Conservation (phyloP, 345 rosid genomes). For the Erodium maritimum region DNA sequence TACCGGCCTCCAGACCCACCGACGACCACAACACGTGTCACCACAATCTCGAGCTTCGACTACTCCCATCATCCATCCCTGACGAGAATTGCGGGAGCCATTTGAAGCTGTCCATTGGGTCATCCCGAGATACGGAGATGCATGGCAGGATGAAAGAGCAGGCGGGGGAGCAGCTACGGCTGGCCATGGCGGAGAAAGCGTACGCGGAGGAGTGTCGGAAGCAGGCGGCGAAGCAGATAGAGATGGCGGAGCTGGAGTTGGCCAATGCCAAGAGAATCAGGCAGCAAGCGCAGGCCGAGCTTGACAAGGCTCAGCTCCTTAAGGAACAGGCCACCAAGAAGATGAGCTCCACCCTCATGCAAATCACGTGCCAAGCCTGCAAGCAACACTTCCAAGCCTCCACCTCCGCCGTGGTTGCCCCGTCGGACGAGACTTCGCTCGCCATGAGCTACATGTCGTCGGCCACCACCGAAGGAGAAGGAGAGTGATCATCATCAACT, state of each 20-base stretch:
- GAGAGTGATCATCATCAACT: neutral
- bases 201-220: slow-evolving; percentile 55
- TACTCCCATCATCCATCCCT: slow-evolving; percentile 25
- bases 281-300: slow-evolving; percentile 68
- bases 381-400: slow-evolving; percentile 40
- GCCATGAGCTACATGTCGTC: slow-evolving; percentile 41
- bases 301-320: slow-evolving; percentile 49
- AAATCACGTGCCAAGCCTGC: slow-evolving; percentile 75
- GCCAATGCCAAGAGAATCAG: slow-evolving; percentile 67
- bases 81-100: slow-evolving; percentile 35
- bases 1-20: slow-evolving; percentile 17
- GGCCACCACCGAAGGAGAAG: slow-evolving; percentile 11
- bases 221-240: slow-evolving; percentile 54
- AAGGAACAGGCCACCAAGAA: slow-evolving; percentile 57
- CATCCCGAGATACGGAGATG: slow-evolving; percentile 11
- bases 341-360: slow-evolving; percentile 45
- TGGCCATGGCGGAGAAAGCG: slow-evolving; percentile 52
- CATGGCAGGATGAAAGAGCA: slow-evolving; percentile 15
- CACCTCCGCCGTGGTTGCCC: neutral
- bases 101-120: slow-evolving; percentile 57
- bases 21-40: slow-evolving; percentile 4
- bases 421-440: slow-evolving; percentile 24
- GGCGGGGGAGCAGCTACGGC: slow-evolving; percentile 29
- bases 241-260: slow-evolving; percentile 69
- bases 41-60: slow-evolving; percentile 59